Evolutionary conservation across 768 basidiomycete genomes (phyloP), one percentile per base, ranked within the genome.

Genomic region (Kockovaella imperatae): DNA sequence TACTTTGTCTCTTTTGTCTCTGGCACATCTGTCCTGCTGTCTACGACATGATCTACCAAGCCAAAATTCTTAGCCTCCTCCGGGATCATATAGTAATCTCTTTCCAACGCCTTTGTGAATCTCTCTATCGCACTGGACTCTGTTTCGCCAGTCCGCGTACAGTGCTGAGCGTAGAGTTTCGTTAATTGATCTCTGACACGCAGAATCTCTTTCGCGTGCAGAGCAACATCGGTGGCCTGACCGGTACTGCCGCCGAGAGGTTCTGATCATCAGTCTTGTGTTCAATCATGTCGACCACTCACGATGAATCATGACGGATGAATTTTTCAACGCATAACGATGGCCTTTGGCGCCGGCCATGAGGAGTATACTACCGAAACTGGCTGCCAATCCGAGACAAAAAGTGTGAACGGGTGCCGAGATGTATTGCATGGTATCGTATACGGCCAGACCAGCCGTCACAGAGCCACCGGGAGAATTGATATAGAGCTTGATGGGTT

Each of bases 281-380:
- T 34, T 31, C 24, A 14, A 40, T 31, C 17, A 17, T 21, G 24
- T 21, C 44, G 45, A 35, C 23, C 14, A 26, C 81, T 64, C 68
- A 93, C 91, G 93, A 70, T 97, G 93, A 47, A 97, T 96, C 93
- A 97, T 97, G 64, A 97, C 88, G 67, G 85, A 87, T 17, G 89
- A 84, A 68, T 96, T 86, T 11, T 89, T 88, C 49, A 97, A 78
- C 59, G 85, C 85, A 68, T 89, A 89, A 25, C 93, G 78, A 69
- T 91, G 88, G 29, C 91, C 91, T 57, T 77, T 82, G 74, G 85
- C 88, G 29, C 89, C 90, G 40, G 88, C 89, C 8, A 88, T 85
- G 4, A 97, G 79, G 15, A 97, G 78, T 41, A 96, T 77, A 40
- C 87, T 91, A 6, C 89, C 93, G 93, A 97, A 96, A 21, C 86